phyloP scores from a whole-genome alignment of 768 basidiomycete genomes.

The Tricholoma sp. region DNA sequence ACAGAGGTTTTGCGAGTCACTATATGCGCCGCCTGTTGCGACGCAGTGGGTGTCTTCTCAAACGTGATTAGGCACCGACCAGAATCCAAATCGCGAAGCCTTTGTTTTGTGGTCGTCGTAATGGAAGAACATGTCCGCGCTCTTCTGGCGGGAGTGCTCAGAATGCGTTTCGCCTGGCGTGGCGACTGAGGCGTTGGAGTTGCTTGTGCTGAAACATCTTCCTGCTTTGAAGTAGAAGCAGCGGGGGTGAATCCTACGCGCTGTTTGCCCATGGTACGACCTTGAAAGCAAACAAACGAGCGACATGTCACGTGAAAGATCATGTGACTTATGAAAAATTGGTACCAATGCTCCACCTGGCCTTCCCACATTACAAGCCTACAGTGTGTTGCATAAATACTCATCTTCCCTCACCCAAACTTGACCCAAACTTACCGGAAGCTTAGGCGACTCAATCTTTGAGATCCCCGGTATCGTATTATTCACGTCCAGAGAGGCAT shows the following conservation, averaged over 20 bases:
- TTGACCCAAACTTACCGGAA: too few relatives aligned
- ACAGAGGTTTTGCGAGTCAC: background rate
- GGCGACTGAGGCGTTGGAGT: background rate
- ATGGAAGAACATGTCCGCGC: background rate
- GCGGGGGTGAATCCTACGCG: too few relatives aligned
- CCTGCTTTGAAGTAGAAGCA: background rate
- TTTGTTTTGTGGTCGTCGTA: background rate
- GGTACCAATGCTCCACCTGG: background rate
- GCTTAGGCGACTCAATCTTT: too few relatives aligned
- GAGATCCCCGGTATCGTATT: too few relatives aligned
- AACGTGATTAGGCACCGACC: background rate
- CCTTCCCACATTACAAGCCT: too few relatives aligned
- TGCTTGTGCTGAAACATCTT: background rate
- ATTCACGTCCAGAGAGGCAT: too few relatives aligned
- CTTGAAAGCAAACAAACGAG: too few relatives aligned
- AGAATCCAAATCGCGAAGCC: background rate
- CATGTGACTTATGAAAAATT: too few relatives aligned
- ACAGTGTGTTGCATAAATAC: too few relatives aligned
- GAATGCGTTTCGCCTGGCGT: background rate
- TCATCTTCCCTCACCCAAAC: too few relatives aligned
- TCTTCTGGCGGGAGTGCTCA: background rate
- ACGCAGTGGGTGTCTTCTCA: background rate
- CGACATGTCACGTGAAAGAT: too few relatives aligned
- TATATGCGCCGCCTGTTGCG: background rate
- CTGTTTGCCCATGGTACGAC: too few relatives aligned